Evolutionary conservation across 2,329 filamentous ascomycete genomes (phyloP).

Genomic region (Zasmidium citrigriseum): DNA sequence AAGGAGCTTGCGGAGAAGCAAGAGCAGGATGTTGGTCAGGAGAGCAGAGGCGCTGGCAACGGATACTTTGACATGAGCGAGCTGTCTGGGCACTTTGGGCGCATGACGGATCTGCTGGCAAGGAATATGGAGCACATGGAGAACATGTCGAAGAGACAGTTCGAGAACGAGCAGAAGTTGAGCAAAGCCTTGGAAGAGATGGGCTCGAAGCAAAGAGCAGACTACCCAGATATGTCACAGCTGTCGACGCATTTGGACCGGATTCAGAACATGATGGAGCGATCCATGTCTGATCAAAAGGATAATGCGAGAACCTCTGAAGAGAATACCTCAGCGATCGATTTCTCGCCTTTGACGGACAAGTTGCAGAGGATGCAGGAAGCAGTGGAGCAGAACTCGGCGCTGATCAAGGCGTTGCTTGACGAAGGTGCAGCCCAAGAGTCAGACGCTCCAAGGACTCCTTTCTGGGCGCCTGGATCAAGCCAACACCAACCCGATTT

Average conservation of each 20-base stretch:
- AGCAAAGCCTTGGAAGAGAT: conserved; percentile 19
- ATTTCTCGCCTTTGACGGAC: conserved; percentile 26
- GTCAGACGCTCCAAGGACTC: conserved; percentile 10
- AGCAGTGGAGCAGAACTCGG: conserved; percentile 30
- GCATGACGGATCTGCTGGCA: conserved; percentile 25
- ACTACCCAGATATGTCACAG: conserved; percentile 26
- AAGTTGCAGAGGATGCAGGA: conserved; percentile 26
- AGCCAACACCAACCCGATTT: conserved; percentile 8
- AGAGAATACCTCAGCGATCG: conserved; percentile 5
- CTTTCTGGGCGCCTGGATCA: conserved; percentile 10
- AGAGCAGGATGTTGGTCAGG: neutral
- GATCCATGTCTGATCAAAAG: conserved; percentile 14
- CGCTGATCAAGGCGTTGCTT: conserved; percentile 23
- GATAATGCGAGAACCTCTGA: conserved; percentile 11
- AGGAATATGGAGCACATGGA: conserved; percentile 28
- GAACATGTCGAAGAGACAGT: conserved; percentile 25
- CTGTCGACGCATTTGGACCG: conserved; percentile 30
- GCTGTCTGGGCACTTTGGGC: conserved; percentile 24
- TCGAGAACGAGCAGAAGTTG: conserved; percentile 30
- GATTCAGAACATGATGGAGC: conserved; percentile 29
- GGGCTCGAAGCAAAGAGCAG: conserved; percentile 12
- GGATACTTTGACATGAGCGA: conserved; percentile 17
- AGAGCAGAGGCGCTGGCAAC: neutral
- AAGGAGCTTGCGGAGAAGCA: conserved; percentile 17
- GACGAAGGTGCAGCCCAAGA: conserved; percentile 18